phyloP scores from a whole-genome alignment of 2,329 filamentous ascomycete species.

The Pestalotiopsis sp. region DNA sequence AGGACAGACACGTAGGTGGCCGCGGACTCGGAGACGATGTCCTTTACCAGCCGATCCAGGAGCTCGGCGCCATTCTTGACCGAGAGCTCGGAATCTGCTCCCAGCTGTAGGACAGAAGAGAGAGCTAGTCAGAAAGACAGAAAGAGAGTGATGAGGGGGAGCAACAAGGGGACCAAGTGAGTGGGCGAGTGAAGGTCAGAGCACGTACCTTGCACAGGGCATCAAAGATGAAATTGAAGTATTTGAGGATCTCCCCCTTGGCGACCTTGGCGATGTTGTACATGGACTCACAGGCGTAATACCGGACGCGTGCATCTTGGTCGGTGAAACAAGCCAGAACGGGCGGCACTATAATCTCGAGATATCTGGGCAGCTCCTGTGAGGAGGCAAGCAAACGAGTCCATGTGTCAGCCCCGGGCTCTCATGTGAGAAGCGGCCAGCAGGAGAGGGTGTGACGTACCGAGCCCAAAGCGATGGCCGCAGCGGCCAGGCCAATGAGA shows the following conservation, averaged over 20 bases:
- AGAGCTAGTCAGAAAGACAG: too few species aligned
- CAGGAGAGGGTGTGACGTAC: slow-evolving; percentile 55
- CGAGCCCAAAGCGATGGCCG: slow-evolving; percentile 89
- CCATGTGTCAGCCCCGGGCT: background rate
- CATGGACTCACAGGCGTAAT: slow-evolving; percentile 99
- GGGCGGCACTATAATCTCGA: slow-evolving; percentile 92
- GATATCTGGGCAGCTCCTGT: slow-evolving; percentile 87
- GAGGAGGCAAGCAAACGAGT: background rate
- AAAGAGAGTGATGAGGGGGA: slow-evolving; percentile 6
- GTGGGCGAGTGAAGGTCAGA: background rate
- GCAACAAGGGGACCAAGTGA: background rate
- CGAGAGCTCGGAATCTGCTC: slow-evolving; percentile 92
- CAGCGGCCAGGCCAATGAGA: slow-evolving; percentile 91
- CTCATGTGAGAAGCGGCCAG: background rate
- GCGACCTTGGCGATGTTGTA: slow-evolving; percentile 99
- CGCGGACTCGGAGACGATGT: slow-evolving; percentile 93
- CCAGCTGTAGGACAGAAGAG: slow-evolving; percentile 60
- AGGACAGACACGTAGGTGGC: slow-evolving; percentile 92
- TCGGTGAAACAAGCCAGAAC: slow-evolving; percentile 97
- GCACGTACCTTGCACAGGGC: slow-evolving; percentile 83
- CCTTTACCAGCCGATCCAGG: slow-evolving; percentile 90
- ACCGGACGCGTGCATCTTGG: slow-evolving; percentile 94
- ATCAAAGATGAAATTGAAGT: slow-evolving; percentile 99
- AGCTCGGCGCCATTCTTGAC: slow-evolving; percentile 98
- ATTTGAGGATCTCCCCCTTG: slow-evolving; percentile 94